Percentiles rank a stretch among this genome's conserved stretches.
These are phyloP conservation scores for Boletus pseudopeckii DNA, from an alignment of 768 basidiomycete species.

Conservation along the genomic window DNA sequence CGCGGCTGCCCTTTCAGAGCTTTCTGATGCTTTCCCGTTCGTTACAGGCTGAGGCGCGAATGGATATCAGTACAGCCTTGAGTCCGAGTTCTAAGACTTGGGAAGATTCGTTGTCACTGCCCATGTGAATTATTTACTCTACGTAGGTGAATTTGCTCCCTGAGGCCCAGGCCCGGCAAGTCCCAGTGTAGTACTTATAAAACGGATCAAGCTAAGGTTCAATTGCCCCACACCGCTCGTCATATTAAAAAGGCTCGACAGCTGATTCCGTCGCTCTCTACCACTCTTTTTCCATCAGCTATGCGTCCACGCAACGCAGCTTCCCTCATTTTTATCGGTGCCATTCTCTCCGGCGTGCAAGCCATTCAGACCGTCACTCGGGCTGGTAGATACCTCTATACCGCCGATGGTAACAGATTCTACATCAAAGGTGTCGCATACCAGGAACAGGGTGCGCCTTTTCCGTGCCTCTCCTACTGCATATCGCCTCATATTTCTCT, in stretches of 20 bases:
- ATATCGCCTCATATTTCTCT: neutral
- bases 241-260: neutral
- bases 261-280: slow-evolving; percentile 2
- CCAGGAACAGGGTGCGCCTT: slow-evolving; percentile 66
- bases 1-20: too few relatives aligned
- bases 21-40: too few relatives aligned
- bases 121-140: too few relatives aligned
- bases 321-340: slow-evolving; percentile 36
- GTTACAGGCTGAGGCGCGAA: too few relatives aligned
- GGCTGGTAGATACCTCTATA: slow-evolving; percentile 78
- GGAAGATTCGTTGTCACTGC: too few relatives aligned
- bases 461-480: neutral
- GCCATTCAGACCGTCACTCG: slow-evolving; percentile 70
- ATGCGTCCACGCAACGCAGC: slow-evolving; percentile 29
- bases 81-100: too few relatives aligned
- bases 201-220: slow-evolving; percentile 1
- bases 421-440: slow-evolving; percentile 88
- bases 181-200: neutral
- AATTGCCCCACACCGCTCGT: neutral
- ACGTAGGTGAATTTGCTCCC: too few relatives aligned
- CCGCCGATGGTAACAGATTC: slow-evolving; percentile 69
- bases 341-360: slow-evolving; percentile 47
- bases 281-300: slow-evolving; percentile 7
- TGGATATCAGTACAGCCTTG: too few relatives aligned
- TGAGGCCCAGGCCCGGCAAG: neutral